Conservation (phyloP, 2,329 filamentous ascomycete species). For the Diaporthe velutina region DNA sequence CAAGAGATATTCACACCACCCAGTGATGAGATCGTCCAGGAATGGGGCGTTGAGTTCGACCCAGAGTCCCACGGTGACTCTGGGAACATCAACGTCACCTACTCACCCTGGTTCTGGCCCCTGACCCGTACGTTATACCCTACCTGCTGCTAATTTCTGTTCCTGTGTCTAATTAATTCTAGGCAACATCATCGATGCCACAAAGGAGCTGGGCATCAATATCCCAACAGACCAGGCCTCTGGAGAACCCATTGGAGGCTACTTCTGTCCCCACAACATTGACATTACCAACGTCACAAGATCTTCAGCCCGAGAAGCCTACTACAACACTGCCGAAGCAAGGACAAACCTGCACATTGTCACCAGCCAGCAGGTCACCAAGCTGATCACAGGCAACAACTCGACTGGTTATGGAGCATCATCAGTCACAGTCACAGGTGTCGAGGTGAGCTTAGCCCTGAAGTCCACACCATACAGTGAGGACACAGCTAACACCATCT, state of each 20-base stretch:
- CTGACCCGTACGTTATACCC: constrained; percentile 40
- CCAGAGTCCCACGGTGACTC: constrained; percentile 44
- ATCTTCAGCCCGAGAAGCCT: constrained; percentile 46
- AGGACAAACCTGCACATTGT: constrained; percentile 47
- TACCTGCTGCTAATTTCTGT: not conserved
- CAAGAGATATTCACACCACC: constrained; percentile 46
- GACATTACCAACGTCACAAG: constrained; percentile 45
- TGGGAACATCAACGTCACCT: constrained; percentile 47
- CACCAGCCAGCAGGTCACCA: constrained; percentile 47
- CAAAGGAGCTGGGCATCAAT: constrained; percentile 41
- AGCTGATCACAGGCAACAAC: constrained; percentile 39
- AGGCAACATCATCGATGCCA: constrained; percentile 42
- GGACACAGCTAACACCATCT: not conserved
- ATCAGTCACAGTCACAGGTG: constrained; percentile 39
- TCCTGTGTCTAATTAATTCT: not conserved
- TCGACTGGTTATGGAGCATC: constrained; percentile 6
- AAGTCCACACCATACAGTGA: not conserved
- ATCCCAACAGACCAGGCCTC: constrained; percentile 39
- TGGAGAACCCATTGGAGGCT: constrained; percentile 41
- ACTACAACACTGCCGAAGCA: constrained; percentile 43
- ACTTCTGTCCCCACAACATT: constrained; percentile 43
- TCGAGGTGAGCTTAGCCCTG: constrained; percentile 32
- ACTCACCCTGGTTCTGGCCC: constrained; percentile 49
- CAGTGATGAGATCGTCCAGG: constrained; percentile 40
- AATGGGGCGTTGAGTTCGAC: constrained; percentile 48